Percentiles rank a stretch among this genome's conserved stretches.
Evolutionary conservation across 306 rosid species (phyloP).

Genomic region (Quercus berberidifolia): DNA sequence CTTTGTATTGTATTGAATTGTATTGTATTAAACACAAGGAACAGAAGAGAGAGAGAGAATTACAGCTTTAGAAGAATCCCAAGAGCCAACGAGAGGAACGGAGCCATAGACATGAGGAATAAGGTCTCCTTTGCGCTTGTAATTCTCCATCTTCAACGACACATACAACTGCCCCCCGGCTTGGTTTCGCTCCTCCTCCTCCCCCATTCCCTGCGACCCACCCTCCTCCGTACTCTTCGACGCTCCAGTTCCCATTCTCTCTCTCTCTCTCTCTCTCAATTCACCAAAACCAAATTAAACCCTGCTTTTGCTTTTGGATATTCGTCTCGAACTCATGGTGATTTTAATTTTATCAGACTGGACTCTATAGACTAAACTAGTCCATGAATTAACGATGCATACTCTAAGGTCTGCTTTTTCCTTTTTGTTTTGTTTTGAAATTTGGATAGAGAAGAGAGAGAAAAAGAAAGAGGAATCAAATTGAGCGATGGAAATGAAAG

Average conservation of each 20-base stretch:
- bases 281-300: not conserved
- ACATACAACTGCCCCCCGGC: conserved; percentile 84
- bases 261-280: not conserved
- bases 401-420: not conserved
- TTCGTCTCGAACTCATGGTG: too few species aligned
- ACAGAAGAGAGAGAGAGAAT: not conserved
- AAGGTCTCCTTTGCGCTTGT: conserved; percentile 73
- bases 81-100: conserved; percentile 83
- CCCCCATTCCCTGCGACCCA: conserved; percentile 45
- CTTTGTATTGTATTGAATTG: too few species aligned
- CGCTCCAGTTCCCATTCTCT: conserved; percentile 65
- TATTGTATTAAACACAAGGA: not conserved
- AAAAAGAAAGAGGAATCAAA: not conserved
- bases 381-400: not conserved
- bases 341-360: too few species aligned
- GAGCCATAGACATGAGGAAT: conserved; percentile 93
- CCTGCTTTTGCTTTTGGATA: too few species aligned
- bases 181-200: conserved; percentile 52
- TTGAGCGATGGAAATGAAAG: conserved; percentile 23
- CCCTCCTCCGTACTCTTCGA: conserved; percentile 60
- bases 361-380: too few species aligned
- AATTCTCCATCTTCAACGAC: conserved; percentile 88
- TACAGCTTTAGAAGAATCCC: conserved; percentile 95
- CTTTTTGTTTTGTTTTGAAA: not conserved
- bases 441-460: conserved; percentile 7